These are phyloP conservation scores for Trichoderma citrinoviride DNA, from an alignment of 2,329 filamentous ascomycete species.

Conservation along the genomic window DNA sequence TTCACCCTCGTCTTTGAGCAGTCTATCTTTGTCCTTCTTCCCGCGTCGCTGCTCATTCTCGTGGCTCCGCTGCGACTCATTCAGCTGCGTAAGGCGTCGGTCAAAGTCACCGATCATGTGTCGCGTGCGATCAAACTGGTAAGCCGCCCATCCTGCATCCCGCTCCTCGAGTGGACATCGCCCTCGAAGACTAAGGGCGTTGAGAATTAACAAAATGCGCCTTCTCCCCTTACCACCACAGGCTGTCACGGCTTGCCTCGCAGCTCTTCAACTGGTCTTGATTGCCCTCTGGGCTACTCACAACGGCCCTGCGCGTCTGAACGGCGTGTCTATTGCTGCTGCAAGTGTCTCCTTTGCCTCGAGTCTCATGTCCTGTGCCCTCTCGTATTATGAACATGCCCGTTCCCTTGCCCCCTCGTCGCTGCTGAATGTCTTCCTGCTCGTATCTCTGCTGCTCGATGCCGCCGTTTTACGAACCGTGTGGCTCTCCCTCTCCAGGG, in stretches of 20 bases:
- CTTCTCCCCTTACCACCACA: constrained; percentile 14
- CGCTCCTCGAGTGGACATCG: background rate
- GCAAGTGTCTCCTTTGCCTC: constrained; percentile 30
- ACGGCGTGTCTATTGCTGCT: constrained; percentile 33
- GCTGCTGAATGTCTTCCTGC: constrained; percentile 36
- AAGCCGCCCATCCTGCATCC: constrained; percentile 2
- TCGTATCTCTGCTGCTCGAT: constrained; percentile 37
- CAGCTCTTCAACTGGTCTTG: constrained; percentile 35
- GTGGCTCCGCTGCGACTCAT: constrained; percentile 34
- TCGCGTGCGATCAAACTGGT: constrained; percentile 33
- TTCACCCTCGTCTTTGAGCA: constrained; percentile 50
- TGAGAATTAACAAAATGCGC: background rate
- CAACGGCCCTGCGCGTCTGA: constrained; percentile 24
- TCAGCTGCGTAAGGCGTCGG: constrained; percentile 29
- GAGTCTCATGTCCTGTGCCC: constrained; percentile 32
- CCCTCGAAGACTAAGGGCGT: too few relatives aligned
- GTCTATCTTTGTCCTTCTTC: constrained; percentile 35
- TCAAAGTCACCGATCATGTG: constrained; percentile 28
- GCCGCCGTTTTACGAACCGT: constrained; percentile 29
- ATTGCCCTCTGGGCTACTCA: constrained; percentile 34
- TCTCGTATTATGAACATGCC: constrained; percentile 30
- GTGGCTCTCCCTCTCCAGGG: constrained; percentile 30
- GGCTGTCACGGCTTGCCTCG: constrained; percentile 30
- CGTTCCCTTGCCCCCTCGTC: constrained; percentile 34
- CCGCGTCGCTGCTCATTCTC: constrained; percentile 33